phyloP scores from a whole-genome alignment of 2,329 filamentous ascomycete species.

The Fusarium circinatum region DNA sequence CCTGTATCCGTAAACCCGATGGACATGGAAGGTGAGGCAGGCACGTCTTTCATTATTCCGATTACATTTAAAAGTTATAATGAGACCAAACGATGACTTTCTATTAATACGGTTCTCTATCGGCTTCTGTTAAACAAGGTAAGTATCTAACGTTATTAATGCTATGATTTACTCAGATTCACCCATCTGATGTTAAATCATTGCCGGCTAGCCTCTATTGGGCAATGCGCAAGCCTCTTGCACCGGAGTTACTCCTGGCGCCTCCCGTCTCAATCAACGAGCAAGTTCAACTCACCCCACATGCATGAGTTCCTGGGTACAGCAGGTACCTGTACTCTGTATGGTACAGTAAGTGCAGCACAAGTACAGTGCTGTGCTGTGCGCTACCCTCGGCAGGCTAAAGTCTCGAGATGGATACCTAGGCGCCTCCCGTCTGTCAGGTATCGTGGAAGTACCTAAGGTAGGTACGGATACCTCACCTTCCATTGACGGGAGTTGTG shows the following conservation, averaged over 20 bases:
- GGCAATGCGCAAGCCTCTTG: background rate
- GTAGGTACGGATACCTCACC: background rate
- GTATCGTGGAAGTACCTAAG: background rate
- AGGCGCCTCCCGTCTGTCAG: background rate
- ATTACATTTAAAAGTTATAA: background rate
- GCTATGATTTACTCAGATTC: background rate
- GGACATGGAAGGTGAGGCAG: background rate
- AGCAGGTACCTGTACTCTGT: no score
- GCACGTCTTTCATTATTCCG: background rate
- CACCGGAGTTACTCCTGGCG: conserved; percentile 15
- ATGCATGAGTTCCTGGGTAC: background rate
- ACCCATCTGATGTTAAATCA: background rate
- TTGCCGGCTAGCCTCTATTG: background rate
- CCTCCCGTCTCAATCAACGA: background rate
- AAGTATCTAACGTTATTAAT: background rate
- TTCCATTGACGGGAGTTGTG: background rate
- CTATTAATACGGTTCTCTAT: background rate
- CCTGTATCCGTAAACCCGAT: background rate
- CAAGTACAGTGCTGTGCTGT: background rate
- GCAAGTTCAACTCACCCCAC: conserved; percentile 6
- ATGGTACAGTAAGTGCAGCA: background rate
- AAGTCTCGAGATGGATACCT: background rate
- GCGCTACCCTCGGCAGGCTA: conserved; percentile 12
- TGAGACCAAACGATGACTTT: background rate
- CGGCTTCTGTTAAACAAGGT: background rate